Percentiles rank a stretch among this genome's conserved stretches.
These are phyloP conservation scores for Tylopilus cervinicoccineus DNA, from an alignment of 768 basidiomycete species.

Conservation along the genomic window DNA sequence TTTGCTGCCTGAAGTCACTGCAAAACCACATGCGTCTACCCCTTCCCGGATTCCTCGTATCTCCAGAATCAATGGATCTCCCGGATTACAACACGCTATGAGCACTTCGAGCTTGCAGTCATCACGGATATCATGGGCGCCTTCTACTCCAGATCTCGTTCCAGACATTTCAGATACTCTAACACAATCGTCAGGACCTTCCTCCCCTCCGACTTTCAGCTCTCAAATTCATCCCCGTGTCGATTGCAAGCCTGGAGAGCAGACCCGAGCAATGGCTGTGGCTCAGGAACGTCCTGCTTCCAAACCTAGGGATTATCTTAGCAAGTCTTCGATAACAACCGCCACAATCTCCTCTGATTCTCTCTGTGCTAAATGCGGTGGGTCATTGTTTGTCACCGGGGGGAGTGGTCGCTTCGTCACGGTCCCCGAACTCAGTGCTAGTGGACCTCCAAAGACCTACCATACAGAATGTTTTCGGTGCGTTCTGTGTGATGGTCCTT, in stretches of 20 bases:
- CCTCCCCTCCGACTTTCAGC: conserved; percentile 46
- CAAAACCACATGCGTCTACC: conserved; percentile 8
- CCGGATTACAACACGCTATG: conserved; percentile 22
- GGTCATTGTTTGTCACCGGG: conserved; percentile 51
- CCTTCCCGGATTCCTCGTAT: conserved; percentile 31
- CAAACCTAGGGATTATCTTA: conserved; percentile 22
- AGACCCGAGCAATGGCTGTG: conserved; percentile 3
- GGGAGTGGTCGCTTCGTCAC: conserved; percentile 68
- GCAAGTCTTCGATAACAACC: conserved; percentile 26
- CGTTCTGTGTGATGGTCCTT: conserved; percentile 55
- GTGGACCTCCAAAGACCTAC: conserved; percentile 52
- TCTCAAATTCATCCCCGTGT: conserved; percentile 23
- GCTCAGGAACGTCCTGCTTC: conserved; percentile 13
- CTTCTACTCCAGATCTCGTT: conserved; percentile 58
- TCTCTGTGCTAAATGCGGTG: conserved; percentile 57
- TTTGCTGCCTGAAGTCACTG: conserved; percentile 10
- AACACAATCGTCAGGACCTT: conserved; percentile 50
- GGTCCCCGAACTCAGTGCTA: conserved; percentile 48
- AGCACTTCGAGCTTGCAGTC: conserved; percentile 30
- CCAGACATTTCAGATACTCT: conserved; percentile 58
- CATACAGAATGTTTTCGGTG: conserved; percentile 79
- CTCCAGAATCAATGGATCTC: conserved; percentile 21
- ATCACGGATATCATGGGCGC: conserved; percentile 30
- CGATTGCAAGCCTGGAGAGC: conserved; percentile 8
- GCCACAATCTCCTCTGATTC: conserved; percentile 37